Base-by-base conservation (phyloP, 768 basidiomycete species). In the Ephemerocybe angulata region DNA sequence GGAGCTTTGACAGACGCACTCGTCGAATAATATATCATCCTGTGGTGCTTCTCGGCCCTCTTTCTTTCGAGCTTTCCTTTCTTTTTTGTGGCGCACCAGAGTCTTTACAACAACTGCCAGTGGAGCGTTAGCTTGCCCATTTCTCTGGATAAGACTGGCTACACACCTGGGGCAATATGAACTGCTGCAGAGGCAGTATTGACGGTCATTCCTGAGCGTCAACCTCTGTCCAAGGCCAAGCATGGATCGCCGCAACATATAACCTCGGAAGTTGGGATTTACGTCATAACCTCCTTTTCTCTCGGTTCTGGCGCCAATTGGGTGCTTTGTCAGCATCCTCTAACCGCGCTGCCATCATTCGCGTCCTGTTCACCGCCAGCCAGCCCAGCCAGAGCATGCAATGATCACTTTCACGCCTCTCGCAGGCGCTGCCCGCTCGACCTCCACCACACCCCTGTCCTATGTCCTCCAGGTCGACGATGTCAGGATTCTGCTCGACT, bases 321-420 rank as follows among this genome's bases (percentile, higher is more conserved):
- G n/a, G n/a, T n/a, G 41, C 41, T 42, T 13, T n/a, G 41, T 42
- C 41, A 42, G 41, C 41, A 21, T 13, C 22, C 22, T n/a, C n/a
- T n/a, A n/a, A n/a, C n/a, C n/a, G n/a, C n/a, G n/a, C n/a, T n/a
- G n/a, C n/a, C n/a, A n/a, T n/a, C n/a, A n/a, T n/a, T n/a, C n/a
- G n/a, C n/a, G n/a, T n/a, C n/a, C n/a, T n/a, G n/a, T n/a, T n/a
- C n/a, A n/a, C n/a, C n/a, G n/a, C n/a, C n/a, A n/a, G n/a, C n/a
- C n/a, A n/a, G n/a, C n/a, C n/a, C n/a, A n/a, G n/a, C n/a, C n/a
- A 59, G 56, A 49, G 44, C 35, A 54, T 53, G 62, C 56, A 33
- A 96, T 97, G 93, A 94, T 98, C 76, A 95, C 93, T 25, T 93
- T 98, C 68, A 94, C 89, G 8, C 90, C 96, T 1, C 76, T 98